A percentile compares a stretch with the other conserved stretches of the same genome.
These are phyloP conservation scores for Physcomitrellopsis africana DNA, from an alignment of 225 moss, liverwort and hornwort genomes.

Conservation along the genomic window DNA sequence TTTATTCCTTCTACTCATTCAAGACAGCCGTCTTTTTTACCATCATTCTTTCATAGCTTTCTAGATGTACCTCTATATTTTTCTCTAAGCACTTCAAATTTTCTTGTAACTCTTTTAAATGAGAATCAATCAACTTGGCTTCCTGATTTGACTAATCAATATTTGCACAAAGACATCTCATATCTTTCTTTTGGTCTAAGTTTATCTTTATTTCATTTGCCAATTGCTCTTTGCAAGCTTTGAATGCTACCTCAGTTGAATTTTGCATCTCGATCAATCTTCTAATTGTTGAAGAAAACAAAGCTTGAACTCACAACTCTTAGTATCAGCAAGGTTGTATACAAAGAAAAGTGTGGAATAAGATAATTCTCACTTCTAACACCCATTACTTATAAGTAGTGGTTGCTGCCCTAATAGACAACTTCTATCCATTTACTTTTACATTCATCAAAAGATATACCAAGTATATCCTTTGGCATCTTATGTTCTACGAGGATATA, in stretches of 20 bases:
- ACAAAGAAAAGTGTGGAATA: too few relatives aligned
- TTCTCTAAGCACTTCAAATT: conserved; percentile 67
- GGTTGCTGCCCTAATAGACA: too few relatives aligned
- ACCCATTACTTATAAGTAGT: too few relatives aligned
- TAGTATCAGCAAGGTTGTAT: too few relatives aligned
- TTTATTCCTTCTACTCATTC: conserved; percentile 48
- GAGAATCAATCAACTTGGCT: conserved; percentile 44
- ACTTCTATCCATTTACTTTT: too few relatives aligned
- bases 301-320: too few relatives aligned
- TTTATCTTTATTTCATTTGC: conserved; percentile 44
- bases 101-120: conserved; percentile 58
- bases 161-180: conserved; percentile 64
- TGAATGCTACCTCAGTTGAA: conserved; percentile 70
- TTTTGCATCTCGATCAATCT: conserved; percentile 49
- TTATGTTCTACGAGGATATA: too few relatives aligned
- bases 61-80: conserved; percentile 52
- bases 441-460: too few relatives aligned
- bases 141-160: conserved; percentile 60
- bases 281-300: too few relatives aligned
- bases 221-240: conserved; percentile 55
- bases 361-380: too few relatives aligned
- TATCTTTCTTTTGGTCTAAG: conserved; percentile 42
- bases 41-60: conserved; percentile 52
- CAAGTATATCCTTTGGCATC: too few relatives aligned
- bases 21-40: conserved; percentile 45